Conservation (phyloP, 2,329 filamentous ascomycete species). For the Fusarium secorum region DNA sequence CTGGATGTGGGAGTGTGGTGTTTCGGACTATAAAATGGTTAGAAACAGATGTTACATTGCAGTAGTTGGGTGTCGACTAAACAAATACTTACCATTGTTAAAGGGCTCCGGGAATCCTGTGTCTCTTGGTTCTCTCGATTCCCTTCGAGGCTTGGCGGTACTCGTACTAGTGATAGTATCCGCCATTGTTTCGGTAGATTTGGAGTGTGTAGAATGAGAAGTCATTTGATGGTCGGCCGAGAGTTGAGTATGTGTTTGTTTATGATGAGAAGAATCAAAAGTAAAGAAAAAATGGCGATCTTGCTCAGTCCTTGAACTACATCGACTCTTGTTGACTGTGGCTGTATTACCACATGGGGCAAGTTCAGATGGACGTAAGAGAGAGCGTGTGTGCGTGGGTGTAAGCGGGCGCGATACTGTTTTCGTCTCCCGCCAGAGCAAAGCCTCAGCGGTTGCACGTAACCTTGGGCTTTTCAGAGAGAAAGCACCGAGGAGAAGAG, state of each 20-base stretch:
- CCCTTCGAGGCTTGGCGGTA: conserved; percentile 37
- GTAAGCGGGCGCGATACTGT: conserved; percentile 39
- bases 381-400: conserved; percentile 1
- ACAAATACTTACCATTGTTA: conserved; percentile 52
- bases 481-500: neutral
- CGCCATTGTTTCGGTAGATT: conserved; percentile 43
- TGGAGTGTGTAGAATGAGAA: neutral
- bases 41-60: neutral
- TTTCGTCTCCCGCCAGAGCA: conserved; percentile 30
- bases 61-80: neutral
- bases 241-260: neutral
- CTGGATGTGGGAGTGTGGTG: conserved; percentile 69
- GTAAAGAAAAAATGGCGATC: neutral
- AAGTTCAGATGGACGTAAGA: conserved; percentile 30
- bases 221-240: conserved; percentile 5
- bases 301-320: conserved; percentile 27
- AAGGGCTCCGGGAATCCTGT: conserved; percentile 63
- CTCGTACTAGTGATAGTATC: conserved; percentile 38
- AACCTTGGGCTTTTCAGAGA: neutral
- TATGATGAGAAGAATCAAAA: neutral
- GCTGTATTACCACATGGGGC: conserved; percentile 30
- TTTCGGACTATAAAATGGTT: conserved; percentile 54
- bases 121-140: conserved; percentile 48
- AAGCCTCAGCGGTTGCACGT: conserved; percentile 30
- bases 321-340: conserved; percentile 19